Base-by-base conservation (phyloP, 2,329 filamentous ascomycete genomes). In the Coniochaeta sp. region DNA sequence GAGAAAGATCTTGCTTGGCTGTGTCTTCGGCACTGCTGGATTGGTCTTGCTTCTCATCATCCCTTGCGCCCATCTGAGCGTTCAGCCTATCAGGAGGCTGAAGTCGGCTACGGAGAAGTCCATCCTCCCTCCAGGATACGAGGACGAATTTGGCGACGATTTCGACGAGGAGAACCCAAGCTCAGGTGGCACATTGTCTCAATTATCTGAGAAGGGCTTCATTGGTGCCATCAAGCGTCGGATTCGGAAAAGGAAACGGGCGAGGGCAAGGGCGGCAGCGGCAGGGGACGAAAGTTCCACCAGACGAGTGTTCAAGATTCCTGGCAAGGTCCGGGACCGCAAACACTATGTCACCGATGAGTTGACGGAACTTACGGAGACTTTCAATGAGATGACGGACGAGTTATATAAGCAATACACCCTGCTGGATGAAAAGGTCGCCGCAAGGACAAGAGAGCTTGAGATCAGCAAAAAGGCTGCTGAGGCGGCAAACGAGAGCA, bases 401-500 rank as follows among this genome's bases (percentile, higher is more conserved):
- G 91, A 96, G 68, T 72, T 96, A 42, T 79, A 89, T 61, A 87
- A 89, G 69, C 91, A 96, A 62, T 96, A 96, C 62, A 83, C 85
- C 27, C 84, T 82, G 10, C 74, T 96, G 1, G 91, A 96, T 65
- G 85, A 92, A 52, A 86, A 92, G 60, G 91, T 96, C 1, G 82
- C 82, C 6, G 84, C 91, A 65, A 79, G 91, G 51, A 96, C 91
- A 0, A 81, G 81, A 31, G 88, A 96, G 67, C 75, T 96, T 1
- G 90, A 95, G 63, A 82, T 89, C 55, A 95, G 87, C 71, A 96
- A 96, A 66, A 89, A 90, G 70, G 89, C 90, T 1, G 91, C 91
- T 1, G 91, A 96, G 67, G 87, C 89, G n/a, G 91, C 91, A 3
- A 96, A 96, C 61, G 89, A 96, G 69, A 95, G 89, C 75, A 99